Evolutionary conservation across 2,329 filamentous ascomycete species (phyloP).

Genomic region (Cladosporium sp.): DNA sequence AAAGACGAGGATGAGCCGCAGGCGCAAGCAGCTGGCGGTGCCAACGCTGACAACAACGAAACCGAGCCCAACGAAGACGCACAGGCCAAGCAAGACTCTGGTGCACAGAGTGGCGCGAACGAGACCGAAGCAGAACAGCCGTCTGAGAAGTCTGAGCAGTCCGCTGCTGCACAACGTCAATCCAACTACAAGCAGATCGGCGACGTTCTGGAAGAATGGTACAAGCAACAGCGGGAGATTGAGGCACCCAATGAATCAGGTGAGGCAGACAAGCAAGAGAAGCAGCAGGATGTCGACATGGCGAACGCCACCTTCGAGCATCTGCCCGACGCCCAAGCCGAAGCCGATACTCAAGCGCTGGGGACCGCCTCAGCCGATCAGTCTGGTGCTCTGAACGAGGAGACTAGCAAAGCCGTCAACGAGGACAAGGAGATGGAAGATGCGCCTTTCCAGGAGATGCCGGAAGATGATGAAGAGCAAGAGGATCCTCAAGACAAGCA

Average conservation of each 20-base stretch:
- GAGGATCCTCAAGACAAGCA: slow-evolving; percentile 22
- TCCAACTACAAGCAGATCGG: slow-evolving; percentile 78
- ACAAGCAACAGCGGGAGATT: slow-evolving; percentile 81
- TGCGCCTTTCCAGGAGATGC: slow-evolving; percentile 19
- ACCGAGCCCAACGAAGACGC: slow-evolving; percentile 11
- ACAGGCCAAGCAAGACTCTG: slow-evolving; percentile 17
- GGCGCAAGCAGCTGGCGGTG: slow-evolving; percentile 9
- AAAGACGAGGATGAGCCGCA: slow-evolving; percentile 55
- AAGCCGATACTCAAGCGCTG: slow-evolving; percentile 84
- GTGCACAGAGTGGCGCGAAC: slow-evolving; percentile 13
- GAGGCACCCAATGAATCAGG: slow-evolving; percentile 49
- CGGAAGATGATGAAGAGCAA: slow-evolving; percentile 26
- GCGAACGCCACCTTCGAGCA: slow-evolving; percentile 86
- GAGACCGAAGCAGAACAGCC: slow-evolving; percentile 19
- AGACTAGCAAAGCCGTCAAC: slow-evolving; percentile 73
- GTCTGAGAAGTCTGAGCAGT: slow-evolving; percentile 16
- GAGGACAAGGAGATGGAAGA: slow-evolving; percentile 36
- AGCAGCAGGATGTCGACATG: slow-evolving; percentile 61
- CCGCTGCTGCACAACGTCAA: slow-evolving; percentile 20
- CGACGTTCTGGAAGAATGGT: slow-evolving; percentile 87
- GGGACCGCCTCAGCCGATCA: slow-evolving; percentile 85
- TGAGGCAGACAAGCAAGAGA: slow-evolving; percentile 45
- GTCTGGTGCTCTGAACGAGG: slow-evolving; percentile 75
- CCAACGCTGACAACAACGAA: slow-evolving; percentile 40
- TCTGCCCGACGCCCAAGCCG: slow-evolving; percentile 72